Evolutionary conservation across 306 rosid species (phyloP).

Genomic region (Ammopiptanthus mongolicus): DNA sequence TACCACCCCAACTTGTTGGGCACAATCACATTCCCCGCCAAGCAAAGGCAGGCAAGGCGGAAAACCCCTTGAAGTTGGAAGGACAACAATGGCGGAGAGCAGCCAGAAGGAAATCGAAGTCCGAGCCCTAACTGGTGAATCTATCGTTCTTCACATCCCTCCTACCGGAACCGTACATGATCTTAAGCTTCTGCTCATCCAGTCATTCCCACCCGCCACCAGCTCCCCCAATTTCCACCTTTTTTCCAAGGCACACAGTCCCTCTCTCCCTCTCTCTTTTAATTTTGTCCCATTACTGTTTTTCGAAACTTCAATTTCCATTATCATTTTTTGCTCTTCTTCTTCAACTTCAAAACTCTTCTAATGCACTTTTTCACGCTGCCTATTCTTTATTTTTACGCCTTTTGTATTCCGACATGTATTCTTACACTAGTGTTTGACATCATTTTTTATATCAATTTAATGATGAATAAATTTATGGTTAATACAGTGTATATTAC

Average conservation of each 20-base stretch:
- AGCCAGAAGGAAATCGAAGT: constrained; percentile 37
- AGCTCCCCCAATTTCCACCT: constrained; percentile 69
- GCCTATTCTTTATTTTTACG: too few species aligned
- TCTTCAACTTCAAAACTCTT: not conserved
- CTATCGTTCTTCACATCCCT: constrained; percentile 42
- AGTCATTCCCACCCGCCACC: constrained; percentile 52
- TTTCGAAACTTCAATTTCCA: not conserved
- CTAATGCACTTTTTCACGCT: not conserved
- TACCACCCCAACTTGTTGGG: too few species aligned
- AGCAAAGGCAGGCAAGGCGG: too few species aligned
- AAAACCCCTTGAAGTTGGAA: not conserved
- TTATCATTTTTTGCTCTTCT: not conserved
- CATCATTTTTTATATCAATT: too few species aligned
- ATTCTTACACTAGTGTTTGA: too few species aligned
- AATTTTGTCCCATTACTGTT: not conserved
- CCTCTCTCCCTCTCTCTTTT: not conserved
- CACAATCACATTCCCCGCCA: constrained; percentile 8
- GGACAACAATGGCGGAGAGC: constrained; percentile 31
- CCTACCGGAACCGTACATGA: constrained; percentile 35
- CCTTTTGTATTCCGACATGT: not conserved
- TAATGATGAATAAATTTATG: too few species aligned
- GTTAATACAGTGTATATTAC: too few species aligned
- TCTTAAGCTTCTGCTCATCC: constrained; percentile 67
- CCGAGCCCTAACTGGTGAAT: constrained; percentile 64
- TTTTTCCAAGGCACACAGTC: constrained; percentile 52